Percentiles rank a stretch among this genome's conserved stretches.
Conservation (phyloP, 2,329 filamentous ascomycete species). For the Aspergillus luchuensis region DNA sequence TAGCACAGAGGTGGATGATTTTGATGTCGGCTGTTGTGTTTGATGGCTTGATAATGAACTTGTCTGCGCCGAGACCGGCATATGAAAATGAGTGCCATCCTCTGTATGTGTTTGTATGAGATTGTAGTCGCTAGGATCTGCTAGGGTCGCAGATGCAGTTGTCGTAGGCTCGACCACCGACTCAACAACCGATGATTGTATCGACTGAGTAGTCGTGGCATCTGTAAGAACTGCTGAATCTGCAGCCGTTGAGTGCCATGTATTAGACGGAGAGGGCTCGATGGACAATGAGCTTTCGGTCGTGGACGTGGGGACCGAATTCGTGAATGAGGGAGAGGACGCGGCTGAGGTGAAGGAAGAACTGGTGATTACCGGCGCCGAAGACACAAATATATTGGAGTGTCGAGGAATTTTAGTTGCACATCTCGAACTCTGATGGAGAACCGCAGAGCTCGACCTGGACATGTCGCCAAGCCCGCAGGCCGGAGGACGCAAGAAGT, state of each 20-base stretch:
- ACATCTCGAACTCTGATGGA: constrained; percentile 28
- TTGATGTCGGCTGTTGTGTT: neutral
- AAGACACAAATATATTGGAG: constrained; percentile 11
- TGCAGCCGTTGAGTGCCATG: neutral
- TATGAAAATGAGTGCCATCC: neutral
- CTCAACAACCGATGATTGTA: neutral
- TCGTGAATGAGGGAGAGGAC: neutral
- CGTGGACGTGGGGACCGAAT: constrained; percentile 1
- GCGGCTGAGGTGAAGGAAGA: constrained; percentile 10
- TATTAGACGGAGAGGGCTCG: neutral
- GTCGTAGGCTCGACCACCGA: neutral
- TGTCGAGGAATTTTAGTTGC: constrained; percentile 27
- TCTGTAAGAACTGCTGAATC: neutral
- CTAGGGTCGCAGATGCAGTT: neutral
- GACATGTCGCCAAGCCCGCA: constrained; percentile 30
- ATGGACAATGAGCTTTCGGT: neutral
- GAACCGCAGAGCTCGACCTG: constrained; percentile 28
- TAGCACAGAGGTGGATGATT: neutral
- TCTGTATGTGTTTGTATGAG: neutral
- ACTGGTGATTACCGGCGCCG: constrained; percentile 6
- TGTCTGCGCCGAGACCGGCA: constrained; percentile 1
- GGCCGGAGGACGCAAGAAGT: constrained; percentile 12
- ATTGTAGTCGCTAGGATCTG: neutral
- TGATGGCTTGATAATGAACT: neutral
- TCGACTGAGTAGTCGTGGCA: neutral